These are phyloP conservation scores for Chlorella vulgaris DNA, from an alignment of 139 green algal genomes.

Conservation along the genomic window DNA sequence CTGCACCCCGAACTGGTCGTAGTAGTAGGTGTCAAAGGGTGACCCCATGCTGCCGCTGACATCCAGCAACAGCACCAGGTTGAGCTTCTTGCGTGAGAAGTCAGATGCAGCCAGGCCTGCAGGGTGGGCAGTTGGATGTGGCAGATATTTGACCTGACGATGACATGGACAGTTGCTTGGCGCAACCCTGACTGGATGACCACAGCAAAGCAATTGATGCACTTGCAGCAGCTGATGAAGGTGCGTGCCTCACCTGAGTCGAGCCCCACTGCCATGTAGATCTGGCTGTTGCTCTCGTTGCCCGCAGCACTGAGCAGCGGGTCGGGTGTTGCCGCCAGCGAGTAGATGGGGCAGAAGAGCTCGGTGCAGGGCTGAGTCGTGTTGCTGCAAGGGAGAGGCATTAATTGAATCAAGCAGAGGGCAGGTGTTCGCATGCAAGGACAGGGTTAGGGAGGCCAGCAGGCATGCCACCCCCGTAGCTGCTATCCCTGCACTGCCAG, in stretches of 20 bases:
- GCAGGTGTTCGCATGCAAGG: neutral
- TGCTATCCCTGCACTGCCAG: no score
- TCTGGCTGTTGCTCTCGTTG: neutral
- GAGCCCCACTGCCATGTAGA: constrained; percentile 23
- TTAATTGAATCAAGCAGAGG: neutral
- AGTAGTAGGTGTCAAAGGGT: constrained; percentile 31
- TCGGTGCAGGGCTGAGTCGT: constrained; percentile 21
- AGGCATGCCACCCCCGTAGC: no score
- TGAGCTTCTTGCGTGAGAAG: constrained; percentile 16
- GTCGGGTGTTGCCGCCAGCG: constrained; percentile 4
- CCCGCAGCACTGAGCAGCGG: no score
- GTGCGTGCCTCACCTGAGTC: constrained; percentile 5
- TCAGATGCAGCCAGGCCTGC: constrained; percentile 19
- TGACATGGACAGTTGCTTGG: no score
- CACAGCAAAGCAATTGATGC: no score
- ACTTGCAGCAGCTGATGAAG: no score
- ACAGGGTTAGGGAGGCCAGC: no score
- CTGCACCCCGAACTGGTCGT: constrained; percentile 8
- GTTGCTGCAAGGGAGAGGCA: neutral
- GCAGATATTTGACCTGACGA: no score
- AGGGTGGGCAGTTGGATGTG: neutral
- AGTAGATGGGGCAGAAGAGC: constrained; percentile 45
- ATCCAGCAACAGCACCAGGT: constrained; percentile 44
- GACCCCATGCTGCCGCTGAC: constrained; percentile 31
- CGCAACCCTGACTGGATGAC: no score